These are phyloP conservation scores for Boletus patriciae DNA, from an alignment of 768 basidiomycete species.

Conservation along the genomic window DNA sequence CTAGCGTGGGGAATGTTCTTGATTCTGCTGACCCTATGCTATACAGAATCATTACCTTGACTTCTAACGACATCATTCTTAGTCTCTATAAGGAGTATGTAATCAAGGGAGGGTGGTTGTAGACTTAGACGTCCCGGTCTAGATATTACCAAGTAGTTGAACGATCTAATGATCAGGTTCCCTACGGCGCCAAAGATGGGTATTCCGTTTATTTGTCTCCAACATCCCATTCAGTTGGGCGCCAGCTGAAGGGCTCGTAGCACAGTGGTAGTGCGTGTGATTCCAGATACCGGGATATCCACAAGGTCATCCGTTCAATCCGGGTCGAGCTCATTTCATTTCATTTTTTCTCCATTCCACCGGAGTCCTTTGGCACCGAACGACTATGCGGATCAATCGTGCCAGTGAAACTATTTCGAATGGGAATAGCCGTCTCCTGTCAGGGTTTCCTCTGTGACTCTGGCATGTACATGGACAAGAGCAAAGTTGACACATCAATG, in stretches of 20 bases:
- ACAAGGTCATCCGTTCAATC: constrained; percentile 48
- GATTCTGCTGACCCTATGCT: constrained; percentile 2
- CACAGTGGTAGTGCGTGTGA: constrained; percentile 38
- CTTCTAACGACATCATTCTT: constrained; percentile 79
- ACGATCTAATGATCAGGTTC: too few relatives aligned
- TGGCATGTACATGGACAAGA: not conserved
- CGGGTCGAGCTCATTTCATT: constrained; percentile 37
- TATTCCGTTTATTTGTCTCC: too few relatives aligned
- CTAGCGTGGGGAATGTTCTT: not conserved
- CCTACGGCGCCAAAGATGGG: too few relatives aligned
- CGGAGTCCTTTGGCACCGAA: not conserved
- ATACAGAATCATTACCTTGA: constrained; percentile 82
- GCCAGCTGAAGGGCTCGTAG: constrained; percentile 20
- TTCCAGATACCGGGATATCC: constrained; percentile 30
- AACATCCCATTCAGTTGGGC: not conserved
- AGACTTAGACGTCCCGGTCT: constrained; percentile 6
- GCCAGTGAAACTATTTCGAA: not conserved
- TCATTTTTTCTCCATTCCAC: not conserved
- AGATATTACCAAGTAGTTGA: not conserved
- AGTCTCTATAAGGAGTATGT: constrained; percentile 57
- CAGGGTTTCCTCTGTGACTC: too few relatives aligned
- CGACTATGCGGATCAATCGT: not conserved
- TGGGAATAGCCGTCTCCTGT: not conserved
- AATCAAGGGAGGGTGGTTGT: constrained; percentile 10
- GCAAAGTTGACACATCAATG: not conserved